Evolutionary conservation across 768 basidiomycete species (phyloP), one percentile per base, ranked within the genome.

Genomic region (Auricularia cornea): DNA sequence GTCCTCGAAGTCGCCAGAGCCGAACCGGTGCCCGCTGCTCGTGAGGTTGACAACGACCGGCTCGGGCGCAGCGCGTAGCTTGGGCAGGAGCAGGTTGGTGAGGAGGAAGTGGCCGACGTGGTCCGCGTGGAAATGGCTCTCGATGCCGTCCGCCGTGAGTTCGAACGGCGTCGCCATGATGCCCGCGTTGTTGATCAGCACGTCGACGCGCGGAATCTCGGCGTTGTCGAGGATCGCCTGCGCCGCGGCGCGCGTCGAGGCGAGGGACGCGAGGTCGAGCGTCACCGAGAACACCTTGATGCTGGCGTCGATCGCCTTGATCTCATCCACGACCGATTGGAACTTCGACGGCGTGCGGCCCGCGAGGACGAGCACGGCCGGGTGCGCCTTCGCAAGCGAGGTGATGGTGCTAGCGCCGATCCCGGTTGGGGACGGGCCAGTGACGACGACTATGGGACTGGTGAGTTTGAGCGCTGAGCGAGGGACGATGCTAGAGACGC

Each of bases 281-380:
- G 33, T 38, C n/a, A 63, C 44, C 14, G 32, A 41, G 33, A 41
- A 26, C 30, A 63, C 56, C n/a, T 62, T 54, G 44, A 54, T 54
- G 8, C 10, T 29, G 20, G 61, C 8, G 31, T 33, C 44, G 44
- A 51, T 54, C 18, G 80, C 78, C 66, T 85, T 85, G 75, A 93
- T 90, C 75, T 93, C 90, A 20, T 81, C 80, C 6, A 81, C 85
- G 35, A 93, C 90, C 1, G 76, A 71, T 60, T 83, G 77, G 11
- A 48, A 40, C 54, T 54, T 52, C 26, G 54, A 28, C 4, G 54
- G 26, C 54, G 54, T 29, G 23, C 54, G 54, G 3, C 54, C 54
- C 4, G 54, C 54, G 30, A 57, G 54, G 30, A 57, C 30, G 54
- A 57, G 54, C 6, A 20, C 54, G 11, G 26, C 12, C 26, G 54